Evolutionary conservation across 2,329 filamentous ascomycete species (phyloP).

Genomic region (Cryoendolithus antarcticus): DNA sequence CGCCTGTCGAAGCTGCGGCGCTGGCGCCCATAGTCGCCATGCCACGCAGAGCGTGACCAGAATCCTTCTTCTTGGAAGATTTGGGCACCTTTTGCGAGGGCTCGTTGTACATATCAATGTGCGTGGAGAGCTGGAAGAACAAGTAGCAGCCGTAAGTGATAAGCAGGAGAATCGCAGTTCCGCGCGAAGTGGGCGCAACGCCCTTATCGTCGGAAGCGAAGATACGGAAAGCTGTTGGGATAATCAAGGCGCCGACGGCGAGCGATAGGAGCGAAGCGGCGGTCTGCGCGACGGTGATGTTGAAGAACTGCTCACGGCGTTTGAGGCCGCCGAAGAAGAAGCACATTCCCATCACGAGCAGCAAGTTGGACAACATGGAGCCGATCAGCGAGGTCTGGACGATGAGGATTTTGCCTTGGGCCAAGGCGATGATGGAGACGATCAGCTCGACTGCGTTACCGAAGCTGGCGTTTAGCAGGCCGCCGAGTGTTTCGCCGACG

Average conservation of each 20-base stretch:
- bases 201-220: constrained; percentile 27
- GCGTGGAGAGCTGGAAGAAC: constrained; percentile 82
- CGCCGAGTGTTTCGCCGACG: constrained; percentile 71
- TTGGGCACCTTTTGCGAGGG: constrained; percentile 67
- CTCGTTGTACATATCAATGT: constrained; percentile 66
- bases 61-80: constrained; percentile 32
- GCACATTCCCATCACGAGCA: constrained; percentile 81
- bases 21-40: constrained; percentile 42
- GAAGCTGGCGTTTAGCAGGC: constrained; percentile 80
- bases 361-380: constrained; percentile 79
- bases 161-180: constrained; percentile 67
- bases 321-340: constrained; percentile 80
- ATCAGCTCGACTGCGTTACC: constrained; percentile 42
- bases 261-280: constrained; percentile 70
- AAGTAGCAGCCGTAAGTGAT: constrained; percentile 75
- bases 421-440: constrained; percentile 71
- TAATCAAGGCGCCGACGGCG: constrained; percentile 69
- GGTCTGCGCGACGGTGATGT: constrained; percentile 82
- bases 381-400: constrained; percentile 89
- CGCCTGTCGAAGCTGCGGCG: constrained; percentile 39
- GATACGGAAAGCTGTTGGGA: constrained; percentile 73
- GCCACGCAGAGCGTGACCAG: constrained; percentile 37
- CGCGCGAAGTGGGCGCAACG: constrained; percentile 46
- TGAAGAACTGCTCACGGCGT: constrained; percentile 75
- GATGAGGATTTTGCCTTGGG: constrained; percentile 62